Evolutionary conservation across 1,284 basidiomycete species (phyloP).

Genomic region (Xerocomus amazonicus): DNA sequence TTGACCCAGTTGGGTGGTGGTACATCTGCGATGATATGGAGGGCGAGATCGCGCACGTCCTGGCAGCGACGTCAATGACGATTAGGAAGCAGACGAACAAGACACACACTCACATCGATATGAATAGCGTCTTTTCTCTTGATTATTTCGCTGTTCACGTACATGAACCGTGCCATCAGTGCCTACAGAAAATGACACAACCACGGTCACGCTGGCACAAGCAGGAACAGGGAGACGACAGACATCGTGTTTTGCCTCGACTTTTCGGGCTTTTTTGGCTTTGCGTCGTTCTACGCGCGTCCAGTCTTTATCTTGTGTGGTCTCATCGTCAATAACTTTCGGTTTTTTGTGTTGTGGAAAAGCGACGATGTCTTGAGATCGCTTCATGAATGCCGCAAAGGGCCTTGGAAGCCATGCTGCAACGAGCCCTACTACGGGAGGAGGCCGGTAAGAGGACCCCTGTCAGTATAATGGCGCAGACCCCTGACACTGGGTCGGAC

Average conservation of each 20-base stretch:
- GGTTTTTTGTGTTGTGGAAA: constrained; percentile 35
- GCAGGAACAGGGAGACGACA: constrained; percentile 14
- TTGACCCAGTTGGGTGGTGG: constrained; percentile 80
- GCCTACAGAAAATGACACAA: constrained; percentile 35
- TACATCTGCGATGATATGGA: constrained; percentile 80
- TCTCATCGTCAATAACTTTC: constrained; percentile 24
- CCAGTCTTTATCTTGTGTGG: constrained; percentile 45
- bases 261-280: constrained; percentile 66
- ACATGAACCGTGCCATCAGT: constrained; percentile 74
- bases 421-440: too few species aligned
- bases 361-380: constrained; percentile 27
- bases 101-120: constrained; percentile 56
- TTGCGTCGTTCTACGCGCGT: constrained; percentile 76
- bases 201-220: neutral
- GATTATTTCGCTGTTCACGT: constrained; percentile 68
- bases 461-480: neutral
- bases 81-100: neutral
- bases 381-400: constrained; percentile 37
- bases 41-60: constrained; percentile 82
- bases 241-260: constrained; percentile 59
- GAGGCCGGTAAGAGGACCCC: constrained; percentile 1
- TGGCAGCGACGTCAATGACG: constrained; percentile 30
- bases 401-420: too few species aligned
- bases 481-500: constrained; percentile 9
- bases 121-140: constrained; percentile 69